Conservation (phyloP, 352 stramenopile species). For the Lagenidium giganteum region DNA sequence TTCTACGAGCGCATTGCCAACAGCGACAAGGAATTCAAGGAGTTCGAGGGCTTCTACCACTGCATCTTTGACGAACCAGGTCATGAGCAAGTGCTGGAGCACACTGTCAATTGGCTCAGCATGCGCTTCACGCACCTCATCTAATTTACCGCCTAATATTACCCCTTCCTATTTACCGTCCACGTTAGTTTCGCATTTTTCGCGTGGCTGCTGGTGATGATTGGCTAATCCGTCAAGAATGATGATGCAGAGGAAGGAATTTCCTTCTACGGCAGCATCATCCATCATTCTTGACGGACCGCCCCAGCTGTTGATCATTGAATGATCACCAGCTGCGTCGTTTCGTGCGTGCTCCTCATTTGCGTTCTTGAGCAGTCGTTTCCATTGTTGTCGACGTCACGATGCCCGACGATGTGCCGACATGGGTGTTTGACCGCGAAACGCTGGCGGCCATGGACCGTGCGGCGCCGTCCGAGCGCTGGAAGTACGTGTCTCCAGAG, state of each 20-base stretch:
- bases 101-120: constrained; percentile 33
- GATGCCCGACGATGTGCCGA: no score
- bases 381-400: no score
- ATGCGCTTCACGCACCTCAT: constrained; percentile 6
- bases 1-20: constrained; percentile 41
- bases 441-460: no score
- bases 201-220: background rate
- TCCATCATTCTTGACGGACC: background rate
- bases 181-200: constrained; percentile 1
- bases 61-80: constrained; percentile 62
- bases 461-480: no score
- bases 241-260: constrained; percentile 4
- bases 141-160: constrained; percentile 2
- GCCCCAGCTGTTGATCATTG: no score
- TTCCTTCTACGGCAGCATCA: constrained; percentile 2
- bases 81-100: constrained; percentile 40
- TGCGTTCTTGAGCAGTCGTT: no score
- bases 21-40: constrained; percentile 56
- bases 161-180: background rate
- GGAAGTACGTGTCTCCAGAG: no score
- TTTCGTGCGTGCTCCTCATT: no score
- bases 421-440: no score
- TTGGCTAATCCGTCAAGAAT: constrained; percentile 4
- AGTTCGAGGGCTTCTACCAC: constrained; percentile 57
- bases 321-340: no score